phyloP scores from a whole-genome alignment of 169 alveolate genomes.

The Plasmodium coatneyi region DNA sequence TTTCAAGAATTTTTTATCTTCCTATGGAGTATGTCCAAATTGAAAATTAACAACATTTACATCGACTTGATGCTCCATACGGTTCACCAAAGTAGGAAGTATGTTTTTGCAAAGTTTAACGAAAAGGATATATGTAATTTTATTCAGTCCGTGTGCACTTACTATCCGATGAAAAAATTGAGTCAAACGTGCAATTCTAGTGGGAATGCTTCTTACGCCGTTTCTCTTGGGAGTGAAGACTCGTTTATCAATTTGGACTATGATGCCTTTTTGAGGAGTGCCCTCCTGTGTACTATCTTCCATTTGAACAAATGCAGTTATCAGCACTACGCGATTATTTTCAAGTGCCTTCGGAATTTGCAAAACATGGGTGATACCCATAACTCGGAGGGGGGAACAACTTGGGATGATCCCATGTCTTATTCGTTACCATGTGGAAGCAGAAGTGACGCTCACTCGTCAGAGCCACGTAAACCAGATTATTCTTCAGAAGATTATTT shows the following conservation, averaged over 20 bases:
- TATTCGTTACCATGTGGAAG: neutral
- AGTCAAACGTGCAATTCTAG: neutral
- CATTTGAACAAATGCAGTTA: conserved; percentile 45
- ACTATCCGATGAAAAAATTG: conserved; percentile 62
- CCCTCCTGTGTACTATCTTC: conserved; percentile 27
- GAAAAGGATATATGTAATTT: conserved; percentile 68
- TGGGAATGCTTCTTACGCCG: neutral
- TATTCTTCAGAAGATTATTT: neutral
- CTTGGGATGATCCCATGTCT: neutral
- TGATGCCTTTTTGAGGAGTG: conserved; percentile 33
- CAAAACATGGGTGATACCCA: conserved; percentile 16
- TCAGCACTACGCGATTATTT: conserved; percentile 67
- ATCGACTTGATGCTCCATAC: conserved; percentile 35
- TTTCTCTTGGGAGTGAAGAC: conserved; percentile 2
- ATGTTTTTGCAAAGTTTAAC: conserved; percentile 21
- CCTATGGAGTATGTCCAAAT: conserved; percentile 60
- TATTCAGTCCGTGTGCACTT: conserved; percentile 39
- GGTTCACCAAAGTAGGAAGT: conserved; percentile 25
- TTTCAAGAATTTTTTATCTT: conserved; percentile 66
- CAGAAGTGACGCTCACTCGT: neutral
- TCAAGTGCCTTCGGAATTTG: conserved; percentile 27
- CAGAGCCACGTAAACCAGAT: neutral
- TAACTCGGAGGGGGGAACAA: neutral
- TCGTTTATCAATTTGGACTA: neutral
- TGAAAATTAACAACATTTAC: conserved; percentile 64